Conservation (phyloP, 345 rosid genomes). For the Arabidopsis arenosa region DNA sequence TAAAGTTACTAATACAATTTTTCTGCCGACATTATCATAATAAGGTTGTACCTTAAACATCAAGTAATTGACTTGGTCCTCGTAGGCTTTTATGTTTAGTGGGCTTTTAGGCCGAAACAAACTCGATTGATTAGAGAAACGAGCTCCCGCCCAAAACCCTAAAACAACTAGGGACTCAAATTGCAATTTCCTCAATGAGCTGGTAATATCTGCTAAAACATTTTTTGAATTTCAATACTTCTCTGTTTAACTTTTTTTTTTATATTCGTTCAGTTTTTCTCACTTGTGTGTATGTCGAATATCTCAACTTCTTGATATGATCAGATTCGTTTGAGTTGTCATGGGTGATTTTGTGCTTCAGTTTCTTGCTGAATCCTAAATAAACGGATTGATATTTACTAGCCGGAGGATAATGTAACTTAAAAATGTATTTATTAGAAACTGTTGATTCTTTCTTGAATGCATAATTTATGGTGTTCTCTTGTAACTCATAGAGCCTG, state of each 20-base stretch:
- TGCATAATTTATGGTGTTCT: constrained; percentile 12
- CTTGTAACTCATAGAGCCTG: constrained; percentile 31
- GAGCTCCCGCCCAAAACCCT: neutral
- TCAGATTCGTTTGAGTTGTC: neutral
- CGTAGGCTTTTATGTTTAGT: neutral
- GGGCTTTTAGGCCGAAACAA: constrained; percentile 1
- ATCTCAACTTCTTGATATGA: neutral
- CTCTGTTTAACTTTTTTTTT: no score
- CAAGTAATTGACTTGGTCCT: neutral
- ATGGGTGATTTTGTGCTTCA: neutral
- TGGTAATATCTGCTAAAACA: no score
- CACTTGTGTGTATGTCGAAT: neutral
- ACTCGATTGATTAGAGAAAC: neutral
- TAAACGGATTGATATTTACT: constrained; percentile 19
- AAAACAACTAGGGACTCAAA: no score
- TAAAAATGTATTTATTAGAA: neutral
- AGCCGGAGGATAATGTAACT: constrained; percentile 17
- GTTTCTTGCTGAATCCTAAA: constrained; percentile 27
- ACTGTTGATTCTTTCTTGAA: constrained; percentile 12
- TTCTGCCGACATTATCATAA: neutral
- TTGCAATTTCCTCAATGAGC: no score
- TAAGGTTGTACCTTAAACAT: neutral
- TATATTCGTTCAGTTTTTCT: neutral
- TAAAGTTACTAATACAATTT: neutral
- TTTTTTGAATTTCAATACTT: no score